Percentiles rank a stretch among this genome's conserved stretches.
These are phyloP conservation scores for Pelargonium cotyledonis DNA, from an alignment of 441 rosid species.

Conservation along the genomic window DNA sequence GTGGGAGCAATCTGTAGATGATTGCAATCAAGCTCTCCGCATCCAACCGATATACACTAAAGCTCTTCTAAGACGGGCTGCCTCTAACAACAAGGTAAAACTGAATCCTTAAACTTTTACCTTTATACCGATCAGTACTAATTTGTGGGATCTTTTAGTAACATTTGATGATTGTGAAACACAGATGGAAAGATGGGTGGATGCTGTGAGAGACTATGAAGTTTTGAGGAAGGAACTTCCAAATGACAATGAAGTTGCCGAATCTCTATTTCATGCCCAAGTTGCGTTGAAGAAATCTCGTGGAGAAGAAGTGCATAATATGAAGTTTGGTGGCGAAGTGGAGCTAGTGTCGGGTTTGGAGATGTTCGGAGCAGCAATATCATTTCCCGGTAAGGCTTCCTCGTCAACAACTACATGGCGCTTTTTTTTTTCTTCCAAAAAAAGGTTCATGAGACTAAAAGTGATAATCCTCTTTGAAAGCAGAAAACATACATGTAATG, in stretches of 20 bases:
- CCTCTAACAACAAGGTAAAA: conserved; percentile 55
- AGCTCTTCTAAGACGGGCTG: conserved; percentile 64
- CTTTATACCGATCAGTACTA: neutral
- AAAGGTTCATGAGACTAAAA: too few species aligned
- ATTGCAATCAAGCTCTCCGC: conserved; percentile 55
- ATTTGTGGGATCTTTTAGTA: neutral
- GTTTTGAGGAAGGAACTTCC: conserved; percentile 75
- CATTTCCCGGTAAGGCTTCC: conserved; percentile 49
- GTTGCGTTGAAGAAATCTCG: conserved; percentile 86
- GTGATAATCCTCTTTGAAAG: too few species aligned
- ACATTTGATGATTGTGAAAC: neutral
- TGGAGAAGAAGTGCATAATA: conserved; percentile 78
- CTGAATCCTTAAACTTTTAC: neutral
- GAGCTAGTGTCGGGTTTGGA: conserved; percentile 47
- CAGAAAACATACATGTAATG: too few species aligned
- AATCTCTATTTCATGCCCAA: conserved; percentile 77
- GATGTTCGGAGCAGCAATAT: conserved; percentile 69
- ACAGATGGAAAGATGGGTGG: conserved; percentile 59
- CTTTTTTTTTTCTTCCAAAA: too few species aligned
- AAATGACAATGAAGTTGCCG: conserved; percentile 73
- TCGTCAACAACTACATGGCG: too few species aligned
- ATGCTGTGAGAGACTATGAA: conserved; percentile 87
- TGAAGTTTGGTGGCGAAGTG: conserved; percentile 78
- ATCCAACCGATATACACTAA: conserved; percentile 53
- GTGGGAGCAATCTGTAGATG: conserved; percentile 60